Conservation (phyloP, 139 green algal genomes). For the Auxenochlorella pyrenoidosa region DNA sequence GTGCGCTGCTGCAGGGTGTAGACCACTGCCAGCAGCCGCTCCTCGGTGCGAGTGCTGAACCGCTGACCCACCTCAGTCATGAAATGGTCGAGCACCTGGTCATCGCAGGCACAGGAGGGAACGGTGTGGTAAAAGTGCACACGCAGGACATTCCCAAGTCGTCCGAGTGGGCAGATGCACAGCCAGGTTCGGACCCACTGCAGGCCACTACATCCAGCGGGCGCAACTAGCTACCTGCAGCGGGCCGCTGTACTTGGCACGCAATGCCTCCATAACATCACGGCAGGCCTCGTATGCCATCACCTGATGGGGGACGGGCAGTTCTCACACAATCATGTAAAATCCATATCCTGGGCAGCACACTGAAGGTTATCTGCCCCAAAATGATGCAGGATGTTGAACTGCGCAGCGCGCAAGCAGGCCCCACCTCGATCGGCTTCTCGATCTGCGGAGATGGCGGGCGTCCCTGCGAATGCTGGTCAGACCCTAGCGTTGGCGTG, state of each 20-base stretch:
- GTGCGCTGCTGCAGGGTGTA: slow-evolving; percentile 93
- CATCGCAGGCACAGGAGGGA: background rate
- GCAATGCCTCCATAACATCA: slow-evolving; percentile 83
- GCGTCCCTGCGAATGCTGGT: background rate
- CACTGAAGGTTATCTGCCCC: too few relatives aligned
- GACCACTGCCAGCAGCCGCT: slow-evolving; percentile 94
- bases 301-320: background rate
- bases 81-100: slow-evolving; percentile 43
- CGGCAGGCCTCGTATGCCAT: slow-evolving; percentile 51
- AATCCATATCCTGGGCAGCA: too few relatives aligned
- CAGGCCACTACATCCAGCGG: too few relatives aligned
- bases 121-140: too few relatives aligned
- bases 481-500: background rate
- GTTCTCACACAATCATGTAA: too few relatives aligned
- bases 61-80: slow-evolving; percentile 57
- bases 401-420: background rate
- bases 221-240: background rate
- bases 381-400: background rate
- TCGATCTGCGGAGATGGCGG: slow-evolving; percentile 44
- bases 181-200: background rate
- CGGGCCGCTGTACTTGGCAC: slow-evolving; percentile 54
- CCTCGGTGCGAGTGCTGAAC: slow-evolving; percentile 90
- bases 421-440: slow-evolving; percentile 62
- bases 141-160: too few relatives aligned
- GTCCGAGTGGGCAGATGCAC: background rate